Base-by-base conservation (phyloP, 345 rosid species). In the Eucalyptus fibrosa region DNA sequence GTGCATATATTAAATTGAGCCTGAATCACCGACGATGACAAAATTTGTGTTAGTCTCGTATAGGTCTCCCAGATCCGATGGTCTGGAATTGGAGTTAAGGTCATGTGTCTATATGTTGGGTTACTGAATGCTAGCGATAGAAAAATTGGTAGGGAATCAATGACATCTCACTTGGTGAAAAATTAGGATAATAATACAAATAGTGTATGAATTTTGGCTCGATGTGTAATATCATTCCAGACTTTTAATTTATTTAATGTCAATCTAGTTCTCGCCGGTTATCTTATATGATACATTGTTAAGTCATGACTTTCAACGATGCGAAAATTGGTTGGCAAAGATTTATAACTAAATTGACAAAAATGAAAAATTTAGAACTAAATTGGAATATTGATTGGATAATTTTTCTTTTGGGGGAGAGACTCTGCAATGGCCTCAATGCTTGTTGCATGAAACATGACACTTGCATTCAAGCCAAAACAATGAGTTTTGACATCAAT, bases 381-480 rank as follows among this genome's bases (percentile, higher is more conserved):
- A 62, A 62, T 62, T 30, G 9, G 4, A 30, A 30, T 7, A 30
- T 16, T 62, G 9, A 7, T 62, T 30, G 3, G 10, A n/a, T 8
- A n/a, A n/a, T 16, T 67, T 28, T 16, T 0, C 77, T 67, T 32
- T 9, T 95, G 5, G 98, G 98, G 23, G 96, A 96, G 89, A 96
- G 59, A 88, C 96, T 94, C 6, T 16, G 96, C 17, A 96, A 97
- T 88, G 21, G 53, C 32, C 99, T 97, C n/a, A 97, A 98, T 88
- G 94, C 67, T 50, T 96, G 98, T 86, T 98, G 99, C 91, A 98
- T 97, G 99, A 95, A 94, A 87, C 99, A 98, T 87, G 99, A 98
- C 49, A 91, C 92, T 87, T 97, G 99, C 50, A 95, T 96, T 42
- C 97, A 94, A 91, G 90, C 96, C 87, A 96, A 94, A 87, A 94